These are phyloP conservation scores for Acer negundo DNA, from an alignment of 345 rosid species.

Conservation along the genomic window DNA sequence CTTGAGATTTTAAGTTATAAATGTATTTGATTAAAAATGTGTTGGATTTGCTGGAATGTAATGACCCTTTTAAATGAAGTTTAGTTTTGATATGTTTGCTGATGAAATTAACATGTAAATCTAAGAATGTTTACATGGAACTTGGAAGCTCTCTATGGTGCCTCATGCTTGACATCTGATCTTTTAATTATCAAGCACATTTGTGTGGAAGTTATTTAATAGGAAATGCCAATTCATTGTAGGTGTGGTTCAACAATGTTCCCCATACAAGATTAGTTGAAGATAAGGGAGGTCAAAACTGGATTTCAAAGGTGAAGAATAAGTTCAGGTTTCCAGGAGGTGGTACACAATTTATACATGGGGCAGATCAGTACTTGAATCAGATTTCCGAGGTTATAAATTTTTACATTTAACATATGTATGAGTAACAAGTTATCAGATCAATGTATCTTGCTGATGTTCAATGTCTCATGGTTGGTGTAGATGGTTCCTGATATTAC, in stretches of 20 bases:
- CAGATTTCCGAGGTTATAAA: slow-evolving; percentile 71
- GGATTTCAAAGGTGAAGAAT: slow-evolving; percentile 73
- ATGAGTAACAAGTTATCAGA: background rate
- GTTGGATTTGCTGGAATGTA: background rate
- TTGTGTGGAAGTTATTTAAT: slow-evolving; percentile 10
- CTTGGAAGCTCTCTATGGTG: background rate
- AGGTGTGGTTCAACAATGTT: slow-evolving; percentile 93
- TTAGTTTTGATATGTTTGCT: background rate
- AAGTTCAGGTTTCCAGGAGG: slow-evolving; percentile 98
- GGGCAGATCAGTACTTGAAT: slow-evolving; percentile 87
- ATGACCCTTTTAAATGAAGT: background rate
- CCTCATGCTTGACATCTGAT: background rate
- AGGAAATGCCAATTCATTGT: slow-evolving; percentile 21
- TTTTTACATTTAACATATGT: background rate
- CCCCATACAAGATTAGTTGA: slow-evolving; percentile 86
- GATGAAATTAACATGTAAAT: too few relatives aligned
- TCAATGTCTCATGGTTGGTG: slow-evolving; percentile 19
- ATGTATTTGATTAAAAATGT: background rate
- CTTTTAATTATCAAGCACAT: slow-evolving; percentile 3
- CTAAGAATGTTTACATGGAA: too few relatives aligned
- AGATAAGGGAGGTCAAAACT: slow-evolving; percentile 97
- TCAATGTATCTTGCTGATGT: slow-evolving; percentile 14
- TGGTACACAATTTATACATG: slow-evolving; percentile 97
- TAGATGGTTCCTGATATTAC: slow-evolving; percentile 84
- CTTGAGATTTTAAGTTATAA: background rate